Evolutionary conservation across 148 eudicot genomes (phyloP), one percentile per base, ranked within the genome.

Genomic region (Vaccinium myrtillus): DNA sequence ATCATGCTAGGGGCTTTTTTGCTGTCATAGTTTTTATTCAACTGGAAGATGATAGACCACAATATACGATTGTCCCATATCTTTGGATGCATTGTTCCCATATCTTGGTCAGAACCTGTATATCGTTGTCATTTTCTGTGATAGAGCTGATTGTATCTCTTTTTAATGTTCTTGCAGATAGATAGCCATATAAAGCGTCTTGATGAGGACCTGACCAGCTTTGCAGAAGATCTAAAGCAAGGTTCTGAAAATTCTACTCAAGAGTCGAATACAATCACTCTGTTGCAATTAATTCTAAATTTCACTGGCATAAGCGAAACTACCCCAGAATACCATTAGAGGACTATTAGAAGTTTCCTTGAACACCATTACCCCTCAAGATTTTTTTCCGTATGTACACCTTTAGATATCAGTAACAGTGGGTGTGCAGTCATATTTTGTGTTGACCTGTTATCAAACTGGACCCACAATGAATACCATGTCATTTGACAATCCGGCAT

Each of bases 151-250:
- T n/a, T 49, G 7, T 16, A 11, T 43, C 46, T 56, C 50, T 58
- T 65, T n/a, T 79, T 46, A 15, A 27, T 70, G 61, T 91, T 55
- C 69, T 86, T 86, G 84, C 95, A 96, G 99, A 94, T 97, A 90
- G 99, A 97, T 90, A 95, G 98, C 88, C 99, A 97, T 88, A 91
- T 97, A 87, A 97, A 92, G 83, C 98, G 99, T 65, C 92, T 97
- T 50, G 99, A 97, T 86, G 99, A 97, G 89, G 99, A 97, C 88
- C 91, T 97, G 86, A 92, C 92, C 92, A 88, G 94, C 91, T 97
- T 97, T 87, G 93, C 95, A 0, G 99, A 97, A 83, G 99, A 97
- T 93, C 90, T 97, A 70, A 97, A 97, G 87, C 99, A 97, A 92
- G 99, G 99, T 96, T 88, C 81, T 32, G 12, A 48, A 67, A 49